Evolutionary conservation across 1,284 basidiomycete species (phyloP), one percentile per base, ranked within the genome.

Genomic region (Heterobasidion occidentale): DNA sequence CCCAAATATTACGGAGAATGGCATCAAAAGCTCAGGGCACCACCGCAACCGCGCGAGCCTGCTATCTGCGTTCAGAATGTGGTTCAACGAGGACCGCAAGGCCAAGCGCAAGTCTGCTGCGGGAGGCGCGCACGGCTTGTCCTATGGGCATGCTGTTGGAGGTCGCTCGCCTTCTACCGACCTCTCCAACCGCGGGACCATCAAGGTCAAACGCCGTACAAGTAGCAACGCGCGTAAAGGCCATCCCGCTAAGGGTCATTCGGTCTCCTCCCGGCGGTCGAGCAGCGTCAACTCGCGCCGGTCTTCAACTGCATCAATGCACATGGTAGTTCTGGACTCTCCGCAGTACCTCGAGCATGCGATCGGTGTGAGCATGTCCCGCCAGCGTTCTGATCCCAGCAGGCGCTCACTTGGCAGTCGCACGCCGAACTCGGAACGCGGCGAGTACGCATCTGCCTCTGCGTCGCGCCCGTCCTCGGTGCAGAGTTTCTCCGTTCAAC

Each of bases 1-100:
- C 15, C 82, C 84, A 7, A 79, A 77, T 58, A 77, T 84, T 56
- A 65, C 70, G 0, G 74, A 75, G 36, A 68, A 61, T 51, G 71
- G 68, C 7, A 61, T 67, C 36, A 71, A 70, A 51, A 60, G 64
- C 17, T 51, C 59, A 15, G 59, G 69, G 35, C 72, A 74, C 8
- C 65, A 71, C 54, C 71, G 85, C 17, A 82, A 84, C 64, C 77
- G 88, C 38, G 86, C 85, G 1, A 91, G 85, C 63, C 64, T 92
- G 46, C 67, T 92, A 38, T 80, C 83, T 3, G 77, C 88, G 9
- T 88, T 92, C 68, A 76, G 86, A 46, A 74, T 84, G 58, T 92
- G 89, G 89, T 90, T 92, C 69, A 79, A 88, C 57, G 88, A 90
- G 60, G 89, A 91, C 61, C 75, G 77, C 62, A 91, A 88, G 64